Base-by-base conservation (phyloP, 192 early-diverging fungal genomes). In the Gigaspora rosea region DNA sequence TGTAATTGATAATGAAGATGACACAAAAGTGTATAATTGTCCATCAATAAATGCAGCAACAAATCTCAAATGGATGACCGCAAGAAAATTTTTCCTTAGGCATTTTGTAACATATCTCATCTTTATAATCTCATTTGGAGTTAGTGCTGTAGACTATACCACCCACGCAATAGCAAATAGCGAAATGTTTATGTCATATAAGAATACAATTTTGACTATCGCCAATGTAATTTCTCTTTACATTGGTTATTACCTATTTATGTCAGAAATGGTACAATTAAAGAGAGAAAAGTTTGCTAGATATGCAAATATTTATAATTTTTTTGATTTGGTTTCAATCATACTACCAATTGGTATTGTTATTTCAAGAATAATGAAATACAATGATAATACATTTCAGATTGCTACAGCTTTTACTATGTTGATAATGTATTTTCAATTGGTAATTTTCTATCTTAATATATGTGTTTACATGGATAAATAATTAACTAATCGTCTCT, bases 281-380 rank as follows among this genome's bases (percentile, higher is more conserved):
- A 50, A 27, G 11, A 20, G 18, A 41, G 48, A 27, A 4, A 47
- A 20, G 27, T 32, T 8, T 0, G 9, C 6, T 22, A 48, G 46
- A 69, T 69, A 69, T 69, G 11, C 49, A 13, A 51, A 9, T 12
- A 12, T 69, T 69, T 69, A 51, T 50, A 69, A 49, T 50, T 50
- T 69, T 4, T 69, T 69, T 51, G 67, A 69, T 51, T 13, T 69
- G 20, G 20, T 32, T 13, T 69, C 67, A 11, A 46, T 69, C 2
- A 27, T 69, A 11, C 12, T 50, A 1, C 67, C 67, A 49, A 22
- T 68, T 6, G 3, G 9, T 13, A 12, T 27, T 18, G 8, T 4
- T 68, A 27, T 13, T 49, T 18, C 10, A 12, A 49, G 7, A 12
- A 12, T 68, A 49, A 10, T 68, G 48, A 20, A 18, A 49, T 10